Evolutionary conservation across 352 stramenopile species (phyloP).

Genomic region (Globisporangium cylindrosporum): DNA sequence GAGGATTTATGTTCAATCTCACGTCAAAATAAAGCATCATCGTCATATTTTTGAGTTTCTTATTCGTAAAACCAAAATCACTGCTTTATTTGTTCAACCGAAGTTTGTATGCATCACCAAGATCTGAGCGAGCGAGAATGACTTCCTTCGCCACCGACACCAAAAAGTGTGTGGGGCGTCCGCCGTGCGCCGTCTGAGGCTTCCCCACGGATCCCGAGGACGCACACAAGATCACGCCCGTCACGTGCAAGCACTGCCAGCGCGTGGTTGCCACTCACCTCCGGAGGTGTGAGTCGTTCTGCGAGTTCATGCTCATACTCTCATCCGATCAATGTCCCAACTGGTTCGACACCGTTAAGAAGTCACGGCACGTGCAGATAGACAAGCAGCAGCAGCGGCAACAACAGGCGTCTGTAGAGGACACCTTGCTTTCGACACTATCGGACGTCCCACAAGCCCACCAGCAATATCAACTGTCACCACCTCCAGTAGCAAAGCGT

Average conservation of each 20-base stretch:
- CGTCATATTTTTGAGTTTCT: too few relatives aligned
- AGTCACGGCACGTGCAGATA: not conserved
- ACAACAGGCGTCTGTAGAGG: not conserved
- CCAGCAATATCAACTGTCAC: not conserved
- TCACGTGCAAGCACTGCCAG: not conserved
- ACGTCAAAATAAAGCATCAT: too few relatives aligned
- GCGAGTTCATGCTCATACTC: not conserved
- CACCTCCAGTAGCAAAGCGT: not conserved
- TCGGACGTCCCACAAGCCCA: not conserved
- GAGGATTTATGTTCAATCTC: too few relatives aligned
- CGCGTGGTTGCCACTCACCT: not conserved
- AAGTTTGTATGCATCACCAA: too few relatives aligned
- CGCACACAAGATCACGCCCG: not conserved
- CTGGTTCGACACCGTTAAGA: not conserved
- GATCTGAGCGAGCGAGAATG: too few relatives aligned
- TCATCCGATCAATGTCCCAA: not conserved
- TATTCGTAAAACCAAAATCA: too few relatives aligned
- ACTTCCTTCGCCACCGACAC: too few relatives aligned
- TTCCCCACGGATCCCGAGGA: not conserved
- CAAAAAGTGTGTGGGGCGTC: too few relatives aligned
- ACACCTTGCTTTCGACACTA: not conserved
- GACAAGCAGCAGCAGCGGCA: not conserved
- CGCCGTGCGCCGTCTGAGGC: not conserved
- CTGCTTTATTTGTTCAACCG: too few relatives aligned
- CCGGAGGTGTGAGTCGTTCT: not conserved